Evolutionary conservation across 306 rosid species (phyloP), one percentile per base, ranked within the genome.

Genomic region (Vigna trinervia): DNA sequence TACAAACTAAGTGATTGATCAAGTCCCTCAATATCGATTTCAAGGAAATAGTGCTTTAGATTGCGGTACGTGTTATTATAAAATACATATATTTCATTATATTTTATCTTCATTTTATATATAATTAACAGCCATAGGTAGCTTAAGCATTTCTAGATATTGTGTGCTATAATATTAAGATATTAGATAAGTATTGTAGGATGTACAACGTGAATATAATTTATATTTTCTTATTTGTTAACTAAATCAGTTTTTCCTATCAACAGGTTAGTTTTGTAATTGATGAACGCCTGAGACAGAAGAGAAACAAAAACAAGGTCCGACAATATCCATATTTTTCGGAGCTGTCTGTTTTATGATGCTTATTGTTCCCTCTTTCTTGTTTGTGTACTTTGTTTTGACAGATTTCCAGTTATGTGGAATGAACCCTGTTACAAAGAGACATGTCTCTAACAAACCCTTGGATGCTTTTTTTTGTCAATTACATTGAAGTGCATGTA

Each of bases 221-320:
- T 19, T 26, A 39, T 59, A 39, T 81, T 62, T 50, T 41, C 57
- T 23, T 75, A 13, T 39, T 53, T 75, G 34, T 45, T 46, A 32
- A 69, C 73, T 76, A 26, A 69, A 48, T 78, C 14, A 39, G 13
- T 54, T 69, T 73, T 62, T 65, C 59, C 23, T 61, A 22, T 65
- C 84, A 61, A 56, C 89, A 94, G 98, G 90, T 94, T 23, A 90
- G 96, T 65, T 92, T 94, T 89, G 88, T 94, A 74, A 90, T 94
- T 69, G 98, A 94, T 72, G 98, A 94, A 80, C 93, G 98, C 71
- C 89, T 94, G 22, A 85, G 89, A 84, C 90, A 81, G 73, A 91
- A 88, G 86, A 88, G 73, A 85, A 86, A 85, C 89, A 92, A 90
- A 71, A 72, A 88, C 84, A 92, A 92, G 98, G 98, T 94, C 30